Conservation (phyloP, 176 grass and related monocot species). For the Oryza australiensis region DNA sequence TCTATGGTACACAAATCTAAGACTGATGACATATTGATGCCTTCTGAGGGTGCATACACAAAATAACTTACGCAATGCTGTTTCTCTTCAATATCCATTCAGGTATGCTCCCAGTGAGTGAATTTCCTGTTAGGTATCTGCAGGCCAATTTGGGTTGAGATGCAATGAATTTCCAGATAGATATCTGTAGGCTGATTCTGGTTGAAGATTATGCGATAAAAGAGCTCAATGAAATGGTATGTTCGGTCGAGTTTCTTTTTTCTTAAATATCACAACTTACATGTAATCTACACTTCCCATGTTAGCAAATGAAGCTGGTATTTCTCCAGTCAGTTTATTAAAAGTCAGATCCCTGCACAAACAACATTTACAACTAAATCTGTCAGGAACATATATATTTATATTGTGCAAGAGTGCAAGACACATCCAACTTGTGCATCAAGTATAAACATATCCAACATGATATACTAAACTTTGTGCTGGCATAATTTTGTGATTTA, state of each 20-base stretch:
- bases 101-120: constrained; percentile 77
- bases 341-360: constrained; percentile 82
- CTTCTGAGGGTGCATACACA: constrained; percentile 8
- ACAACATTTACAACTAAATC: constrained; percentile 37
- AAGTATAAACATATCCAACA: background rate
- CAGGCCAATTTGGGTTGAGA: constrained; percentile 30
- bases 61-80: constrained; percentile 68
- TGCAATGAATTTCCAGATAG: constrained; percentile 30
- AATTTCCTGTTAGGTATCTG: constrained; percentile 85
- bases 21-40: constrained; percentile 7
- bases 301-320: constrained; percentile 62
- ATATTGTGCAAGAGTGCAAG: no score
- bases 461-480: background rate
- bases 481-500: background rate
- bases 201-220: constrained; percentile 22
- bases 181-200: constrained; percentile 56
- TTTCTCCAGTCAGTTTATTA: constrained; percentile 75
- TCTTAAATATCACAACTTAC: constrained; percentile 48
- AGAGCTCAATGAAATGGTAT: constrained; percentile 8
- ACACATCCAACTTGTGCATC: background rate
- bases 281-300: constrained; percentile 67
- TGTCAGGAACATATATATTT: constrained; percentile 28
- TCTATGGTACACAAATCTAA: constrained; percentile 20
- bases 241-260: constrained; percentile 21
- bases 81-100: constrained; percentile 65